Percentiles rank a stretch among this genome's conserved stretches.
These are phyloP conservation scores for Phytophthora multivora DNA, from an alignment of 352 stramenopile genomes.

Conservation along the genomic window DNA sequence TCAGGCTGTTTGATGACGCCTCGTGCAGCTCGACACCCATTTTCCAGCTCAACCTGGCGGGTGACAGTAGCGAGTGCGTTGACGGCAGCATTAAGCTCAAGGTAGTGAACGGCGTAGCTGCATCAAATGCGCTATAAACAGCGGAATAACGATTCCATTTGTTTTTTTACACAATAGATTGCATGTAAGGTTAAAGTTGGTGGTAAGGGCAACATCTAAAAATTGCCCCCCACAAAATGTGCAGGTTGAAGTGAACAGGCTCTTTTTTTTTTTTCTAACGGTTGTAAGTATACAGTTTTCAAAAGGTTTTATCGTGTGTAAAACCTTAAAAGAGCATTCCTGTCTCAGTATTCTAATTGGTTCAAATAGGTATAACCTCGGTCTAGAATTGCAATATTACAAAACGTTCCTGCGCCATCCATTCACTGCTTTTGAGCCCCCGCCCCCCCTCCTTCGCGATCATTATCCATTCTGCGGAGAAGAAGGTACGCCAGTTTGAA, in stretches of 20 bases:
- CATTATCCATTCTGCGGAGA: constrained; percentile 55
- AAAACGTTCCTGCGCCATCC: constrained; percentile 40
- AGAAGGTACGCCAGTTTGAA: constrained; percentile 31
- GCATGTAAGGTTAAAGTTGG: no score
- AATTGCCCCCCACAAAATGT: neutral
- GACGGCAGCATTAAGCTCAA: constrained; percentile 25
- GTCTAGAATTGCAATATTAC: constrained; percentile 25
- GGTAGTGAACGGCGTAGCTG: neutral
- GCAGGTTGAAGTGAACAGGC: constrained; percentile 19
- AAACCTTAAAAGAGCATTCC: neutral
- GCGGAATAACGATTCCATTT: neutral
- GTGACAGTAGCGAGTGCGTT: constrained; percentile 18
- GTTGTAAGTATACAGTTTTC: constrained; percentile 6
- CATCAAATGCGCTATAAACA: neutral
- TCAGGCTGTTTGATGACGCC: constrained; percentile 26
- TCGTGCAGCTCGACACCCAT: constrained; percentile 11
- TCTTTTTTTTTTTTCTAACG: constrained; percentile 19
- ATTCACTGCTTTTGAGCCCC: constrained; percentile 20
- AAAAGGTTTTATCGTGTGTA: constrained; percentile 25
- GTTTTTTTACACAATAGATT: neutral
- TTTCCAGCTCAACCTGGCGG: constrained; percentile 14
- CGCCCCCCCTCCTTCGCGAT: constrained; percentile 20
- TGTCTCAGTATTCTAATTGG: constrained; percentile 17
- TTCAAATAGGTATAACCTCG: constrained; percentile 24
- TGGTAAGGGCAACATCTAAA: neutral